Percentiles rank a stretch among this genome's conserved stretches.
These are phyloP conservation scores for Schizophyllum amplum DNA, from an alignment of 1,284 basidiomycete genomes.

Conservation along the genomic window DNA sequence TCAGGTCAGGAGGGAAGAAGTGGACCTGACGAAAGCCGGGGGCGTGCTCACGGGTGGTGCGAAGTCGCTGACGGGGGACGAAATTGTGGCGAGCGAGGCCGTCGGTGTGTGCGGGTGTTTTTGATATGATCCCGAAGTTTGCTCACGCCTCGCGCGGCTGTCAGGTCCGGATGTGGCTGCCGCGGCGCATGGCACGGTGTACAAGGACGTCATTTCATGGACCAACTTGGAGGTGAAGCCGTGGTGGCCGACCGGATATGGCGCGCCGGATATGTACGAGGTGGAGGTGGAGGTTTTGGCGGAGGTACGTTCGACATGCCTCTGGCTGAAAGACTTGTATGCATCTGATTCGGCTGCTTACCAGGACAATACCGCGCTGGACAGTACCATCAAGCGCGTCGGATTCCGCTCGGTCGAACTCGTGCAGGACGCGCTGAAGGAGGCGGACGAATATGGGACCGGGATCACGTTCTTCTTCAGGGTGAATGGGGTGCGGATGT, in stretches of 20 bases:
- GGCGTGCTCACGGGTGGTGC: not conserved
- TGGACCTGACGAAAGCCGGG: not conserved
- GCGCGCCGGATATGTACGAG: constrained; percentile 69
- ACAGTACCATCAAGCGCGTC: constrained; percentile 47
- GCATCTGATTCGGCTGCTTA: too few relatives aligned
- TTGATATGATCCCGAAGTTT: too few relatives aligned
- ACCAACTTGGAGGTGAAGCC: constrained; percentile 48
- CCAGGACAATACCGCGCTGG: constrained; percentile 34
- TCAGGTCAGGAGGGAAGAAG: constrained; percentile 4
- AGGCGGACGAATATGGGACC: constrained; percentile 41
- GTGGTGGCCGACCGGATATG: constrained; percentile 84
- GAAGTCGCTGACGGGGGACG: not conserved
- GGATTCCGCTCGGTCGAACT: constrained; percentile 71
- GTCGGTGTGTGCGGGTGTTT: too few relatives aligned
- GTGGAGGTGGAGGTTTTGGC: constrained; percentile 40
- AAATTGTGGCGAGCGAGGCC: too few relatives aligned
- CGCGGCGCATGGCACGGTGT: not conserved
- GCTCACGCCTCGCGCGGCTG: too few relatives aligned
- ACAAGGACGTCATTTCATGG: constrained; percentile 16
- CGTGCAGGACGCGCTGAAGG: constrained; percentile 61
- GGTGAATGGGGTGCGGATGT: constrained; percentile 81
- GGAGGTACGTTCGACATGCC: constrained; percentile 27
- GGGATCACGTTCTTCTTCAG: constrained; percentile 84
- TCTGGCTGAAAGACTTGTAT: too few relatives aligned
- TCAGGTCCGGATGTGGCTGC: not conserved